phyloP scores from a whole-genome alignment of 192 early-diverging fungal genomes.

The Entomortierella chlamydospora region DNA sequence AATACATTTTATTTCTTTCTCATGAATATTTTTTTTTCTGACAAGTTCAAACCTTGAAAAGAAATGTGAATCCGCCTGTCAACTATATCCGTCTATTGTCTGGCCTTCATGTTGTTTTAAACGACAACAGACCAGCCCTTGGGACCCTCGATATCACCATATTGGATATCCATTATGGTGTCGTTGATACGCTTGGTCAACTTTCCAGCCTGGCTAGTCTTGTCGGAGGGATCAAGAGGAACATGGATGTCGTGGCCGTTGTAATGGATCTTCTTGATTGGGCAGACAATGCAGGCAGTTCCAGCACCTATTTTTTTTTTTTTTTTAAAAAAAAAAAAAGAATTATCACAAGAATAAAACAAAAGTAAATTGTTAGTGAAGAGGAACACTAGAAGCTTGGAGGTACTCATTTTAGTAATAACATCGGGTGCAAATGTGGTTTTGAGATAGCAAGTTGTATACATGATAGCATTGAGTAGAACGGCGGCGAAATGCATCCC shows the following conservation, averaged over 20 bases:
- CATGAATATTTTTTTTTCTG: not conserved
- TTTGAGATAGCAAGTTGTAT: no score
- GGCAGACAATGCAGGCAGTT: conserved; percentile 94
- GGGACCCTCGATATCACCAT: conserved; percentile 84
- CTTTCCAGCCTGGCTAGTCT: conserved; percentile 85
- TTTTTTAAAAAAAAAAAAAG: not conserved
- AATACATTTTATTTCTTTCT: conserved; percentile 1
- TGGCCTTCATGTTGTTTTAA: conserved; percentile 49
- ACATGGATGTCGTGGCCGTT: conserved; percentile 82
- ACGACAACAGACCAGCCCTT: conserved; percentile 89
- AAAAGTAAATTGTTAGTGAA: no score
- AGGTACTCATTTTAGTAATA: not conserved
- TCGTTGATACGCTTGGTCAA: conserved; percentile 85
- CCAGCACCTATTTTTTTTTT: conserved; percentile 78
- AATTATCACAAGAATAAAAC: no score
- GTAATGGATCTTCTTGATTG: conserved; percentile 89
- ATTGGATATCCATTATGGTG: conserved; percentile 93
- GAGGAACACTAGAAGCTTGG: no score
- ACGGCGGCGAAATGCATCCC: not conserved
- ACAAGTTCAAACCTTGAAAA: not conserved
- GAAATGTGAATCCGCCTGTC: not conserved
- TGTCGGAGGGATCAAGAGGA: conserved; percentile 87
- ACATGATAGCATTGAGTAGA: no score
- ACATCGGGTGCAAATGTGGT: no score
- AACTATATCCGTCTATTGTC: not conserved